Evolutionary conservation across 345 rosid genomes (phyloP).

Genomic region (Gossypium mustelinum): DNA sequence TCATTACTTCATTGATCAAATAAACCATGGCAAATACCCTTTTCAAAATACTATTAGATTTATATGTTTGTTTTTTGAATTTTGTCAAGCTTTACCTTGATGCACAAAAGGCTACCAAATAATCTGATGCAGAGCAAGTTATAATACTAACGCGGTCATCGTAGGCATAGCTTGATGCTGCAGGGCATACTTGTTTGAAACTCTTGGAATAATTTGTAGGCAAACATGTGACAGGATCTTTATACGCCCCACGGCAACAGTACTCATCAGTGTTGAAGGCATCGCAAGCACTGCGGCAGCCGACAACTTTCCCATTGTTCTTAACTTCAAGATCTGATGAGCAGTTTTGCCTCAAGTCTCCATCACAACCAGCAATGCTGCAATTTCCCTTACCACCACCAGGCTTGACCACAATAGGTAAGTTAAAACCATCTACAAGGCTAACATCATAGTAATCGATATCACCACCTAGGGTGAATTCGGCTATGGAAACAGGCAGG

Average conservation of each 20-base stretch:
- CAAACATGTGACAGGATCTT: conserved; percentile 31
- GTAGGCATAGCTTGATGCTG: conserved; percentile 54
- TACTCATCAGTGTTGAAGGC: conserved; percentile 47
- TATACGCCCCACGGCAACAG: conserved; percentile 51
- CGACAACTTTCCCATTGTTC: conserved; percentile 38
- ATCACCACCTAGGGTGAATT: conserved; percentile 39
- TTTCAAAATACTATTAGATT: background rate
- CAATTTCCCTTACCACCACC: conserved; percentile 43
- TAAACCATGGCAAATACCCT: background rate
- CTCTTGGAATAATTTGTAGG: conserved; percentile 52
- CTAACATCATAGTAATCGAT: conserved; percentile 54
- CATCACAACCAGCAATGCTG: conserved; percentile 53
- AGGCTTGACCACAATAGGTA: conserved; percentile 42
- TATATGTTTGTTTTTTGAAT: background rate
- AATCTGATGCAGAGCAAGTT: conserved; percentile 47
- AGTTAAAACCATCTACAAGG: conserved; percentile 60
- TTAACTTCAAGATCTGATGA: conserved; percentile 37
- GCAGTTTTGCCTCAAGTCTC: conserved; percentile 45
- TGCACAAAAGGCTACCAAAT: conserved; percentile 32
- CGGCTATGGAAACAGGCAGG: conserved; percentile 47
- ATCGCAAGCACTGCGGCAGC: conserved; percentile 56
- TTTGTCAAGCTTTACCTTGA: conserved; percentile 32
- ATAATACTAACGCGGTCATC: conserved; percentile 44
- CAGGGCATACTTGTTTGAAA: conserved; percentile 57
- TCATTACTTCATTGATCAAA: background rate